These are phyloP conservation scores for Herpetomonas tarakana DNA, from an alignment of 208 protist species.

Conservation along the genomic window DNA sequence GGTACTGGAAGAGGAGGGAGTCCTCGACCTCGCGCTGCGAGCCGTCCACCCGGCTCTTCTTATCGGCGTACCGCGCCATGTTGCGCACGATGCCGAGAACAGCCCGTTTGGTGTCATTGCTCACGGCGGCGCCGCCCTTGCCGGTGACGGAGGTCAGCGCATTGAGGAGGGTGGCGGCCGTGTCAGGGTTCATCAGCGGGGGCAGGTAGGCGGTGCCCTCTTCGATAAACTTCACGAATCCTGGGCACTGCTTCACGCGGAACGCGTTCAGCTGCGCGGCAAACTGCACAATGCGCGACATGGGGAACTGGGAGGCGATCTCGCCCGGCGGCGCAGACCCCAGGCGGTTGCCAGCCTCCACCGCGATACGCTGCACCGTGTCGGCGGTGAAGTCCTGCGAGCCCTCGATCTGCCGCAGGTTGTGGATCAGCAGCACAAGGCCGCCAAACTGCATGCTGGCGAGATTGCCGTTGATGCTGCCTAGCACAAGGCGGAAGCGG, in stretches of 20 bases:
- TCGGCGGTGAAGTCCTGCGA: constrained; percentile 19
- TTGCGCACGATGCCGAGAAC: constrained; percentile 9
- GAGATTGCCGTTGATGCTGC: constrained; percentile 8
- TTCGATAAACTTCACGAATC: constrained; percentile 45
- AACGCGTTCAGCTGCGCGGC: constrained; percentile 49
- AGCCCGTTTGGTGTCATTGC: not conserved
- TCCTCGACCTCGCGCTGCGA: constrained; percentile 1
- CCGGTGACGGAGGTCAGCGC: constrained; percentile 31
- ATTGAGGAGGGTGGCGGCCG: constrained; percentile 41
- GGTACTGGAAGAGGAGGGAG: constrained; percentile 18
- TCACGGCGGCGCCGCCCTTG: constrained; percentile 14
- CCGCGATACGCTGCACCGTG: constrained; percentile 21
- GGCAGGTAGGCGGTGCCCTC: constrained; percentile 13
- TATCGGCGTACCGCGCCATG: constrained; percentile 7
- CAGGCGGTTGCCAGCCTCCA: constrained; percentile 23
- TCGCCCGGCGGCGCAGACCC: not conserved
- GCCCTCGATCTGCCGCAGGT: constrained; percentile 36
- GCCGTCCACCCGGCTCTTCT: not conserved
- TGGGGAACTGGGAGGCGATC: constrained; percentile 16
- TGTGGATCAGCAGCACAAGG: constrained; percentile 47
- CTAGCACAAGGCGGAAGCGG: constrained; percentile 18
- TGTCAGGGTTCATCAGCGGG: constrained; percentile 22
- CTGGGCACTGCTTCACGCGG: constrained; percentile 48
- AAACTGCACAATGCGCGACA: constrained; percentile 39
- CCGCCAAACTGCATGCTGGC: constrained; percentile 16